Evolutionary conservation across 2,329 filamentous ascomycete genomes (phyloP).

Genomic region (Fusarium equiseti): DNA sequence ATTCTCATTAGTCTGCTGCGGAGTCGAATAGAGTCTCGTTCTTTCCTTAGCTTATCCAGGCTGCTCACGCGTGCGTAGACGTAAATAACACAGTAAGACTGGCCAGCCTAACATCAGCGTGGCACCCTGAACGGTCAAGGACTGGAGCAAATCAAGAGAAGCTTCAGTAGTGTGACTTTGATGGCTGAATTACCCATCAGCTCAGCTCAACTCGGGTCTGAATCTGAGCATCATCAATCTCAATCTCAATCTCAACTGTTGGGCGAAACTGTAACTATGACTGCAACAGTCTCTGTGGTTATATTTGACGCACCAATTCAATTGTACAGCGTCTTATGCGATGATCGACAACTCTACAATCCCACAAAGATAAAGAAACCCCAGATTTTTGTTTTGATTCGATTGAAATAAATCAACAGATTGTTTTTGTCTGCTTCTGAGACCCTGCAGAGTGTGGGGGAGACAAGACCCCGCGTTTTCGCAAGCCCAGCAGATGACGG

Average conservation of each 20-base stretch:
- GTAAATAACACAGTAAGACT: constrained; percentile 32
- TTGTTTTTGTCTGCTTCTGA: constrained; percentile 12
- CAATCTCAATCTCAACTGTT: not conserved
- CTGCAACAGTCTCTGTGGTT: not conserved
- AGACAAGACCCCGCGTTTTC: constrained; percentile 47
- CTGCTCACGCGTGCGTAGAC: constrained; percentile 23
- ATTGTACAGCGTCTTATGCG: not conserved
- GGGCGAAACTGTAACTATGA: constrained; percentile 2
- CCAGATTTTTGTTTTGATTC: not conserved
- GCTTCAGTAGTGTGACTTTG: constrained; percentile 14
- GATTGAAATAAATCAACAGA: constrained; percentile 21
- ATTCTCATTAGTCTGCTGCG: constrained; percentile 14
- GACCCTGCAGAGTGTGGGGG: constrained; percentile 44
- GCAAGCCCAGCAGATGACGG: constrained; percentile 38
- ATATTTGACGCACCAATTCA: not conserved
- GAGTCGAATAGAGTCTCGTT: not conserved
- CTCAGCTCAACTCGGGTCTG: constrained; percentile 9
- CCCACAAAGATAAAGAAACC: constrained; percentile 19
- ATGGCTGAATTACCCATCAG: constrained; percentile 22
- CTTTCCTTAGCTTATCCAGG: constrained; percentile 3
- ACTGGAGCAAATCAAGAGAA: not conserved
- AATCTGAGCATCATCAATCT: constrained; percentile 20
- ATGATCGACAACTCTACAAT: constrained; percentile 13
- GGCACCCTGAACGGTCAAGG: constrained; percentile 12
- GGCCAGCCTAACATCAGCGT: constrained; percentile 23